phyloP scores from a whole-genome alignment of 257 asterid species.

The Agastache rugosa region DNA sequence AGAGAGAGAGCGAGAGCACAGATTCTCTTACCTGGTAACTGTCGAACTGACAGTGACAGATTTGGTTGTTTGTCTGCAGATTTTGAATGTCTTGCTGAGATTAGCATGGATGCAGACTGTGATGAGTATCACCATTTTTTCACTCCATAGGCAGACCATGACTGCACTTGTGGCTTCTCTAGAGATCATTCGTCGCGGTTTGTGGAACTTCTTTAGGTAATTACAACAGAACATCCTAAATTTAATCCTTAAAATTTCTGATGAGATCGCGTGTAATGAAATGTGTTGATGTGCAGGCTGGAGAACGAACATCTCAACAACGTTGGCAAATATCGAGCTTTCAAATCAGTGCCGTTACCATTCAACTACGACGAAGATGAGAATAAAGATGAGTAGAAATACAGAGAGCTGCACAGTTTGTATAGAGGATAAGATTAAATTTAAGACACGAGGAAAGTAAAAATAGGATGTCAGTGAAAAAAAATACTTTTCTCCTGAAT shows the following conservation, averaged over 20 bases:
- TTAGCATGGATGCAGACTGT: conserved; percentile 80
- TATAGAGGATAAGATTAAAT: neutral
- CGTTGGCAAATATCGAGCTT: conserved; percentile 65
- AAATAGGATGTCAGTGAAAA: neutral
- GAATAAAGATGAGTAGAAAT: conserved; percentile 49
- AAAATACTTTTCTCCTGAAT: neutral
- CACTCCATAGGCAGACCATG: conserved; percentile 53
- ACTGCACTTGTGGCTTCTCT: conserved; percentile 52
- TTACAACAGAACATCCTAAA: neutral
- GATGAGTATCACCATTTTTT: conserved; percentile 44
- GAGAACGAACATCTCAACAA: conserved; percentile 83
- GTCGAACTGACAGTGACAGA: neutral
- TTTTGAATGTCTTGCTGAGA: conserved; percentile 57
- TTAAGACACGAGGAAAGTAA: neutral
- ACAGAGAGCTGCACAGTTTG: conserved; percentile 3
- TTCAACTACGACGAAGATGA: conserved; percentile 40
- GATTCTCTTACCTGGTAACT: neutral
- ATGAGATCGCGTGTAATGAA: neutral
- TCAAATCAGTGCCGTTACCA: conserved; percentile 3
- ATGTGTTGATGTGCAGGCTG: conserved; percentile 46
- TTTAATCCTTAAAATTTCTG: neutral
- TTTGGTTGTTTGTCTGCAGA: conserved; percentile 37
- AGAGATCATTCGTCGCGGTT: conserved; percentile 72
- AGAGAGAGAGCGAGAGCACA: neutral
- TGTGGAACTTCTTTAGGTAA: conserved; percentile 76